phyloP scores from a whole-genome alignment of 495 filamentous ascomycete species.

The Pseudotulostoma volvatum region DNA sequence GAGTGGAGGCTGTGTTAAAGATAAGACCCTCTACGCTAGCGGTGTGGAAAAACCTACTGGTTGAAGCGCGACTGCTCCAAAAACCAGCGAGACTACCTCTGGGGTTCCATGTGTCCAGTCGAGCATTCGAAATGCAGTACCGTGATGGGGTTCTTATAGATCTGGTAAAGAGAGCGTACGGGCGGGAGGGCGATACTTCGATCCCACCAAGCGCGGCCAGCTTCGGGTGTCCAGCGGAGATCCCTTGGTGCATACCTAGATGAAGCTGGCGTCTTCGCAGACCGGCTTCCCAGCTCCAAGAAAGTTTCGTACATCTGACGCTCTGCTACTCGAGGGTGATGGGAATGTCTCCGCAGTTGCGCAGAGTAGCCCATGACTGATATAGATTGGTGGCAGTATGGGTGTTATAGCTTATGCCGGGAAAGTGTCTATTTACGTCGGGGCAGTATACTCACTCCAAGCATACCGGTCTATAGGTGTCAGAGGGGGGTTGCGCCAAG shows the following conservation, averaged over 20 bases:
- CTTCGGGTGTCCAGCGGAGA: no score
- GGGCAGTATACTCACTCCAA: no score
- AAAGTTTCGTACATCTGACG: slow-evolving; percentile 66
- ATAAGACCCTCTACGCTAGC: slow-evolving; percentile 61
- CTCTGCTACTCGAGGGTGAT: slow-evolving; percentile 52
- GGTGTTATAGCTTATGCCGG: slow-evolving; percentile 61
- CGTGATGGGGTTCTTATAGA: slow-evolving; percentile 54
- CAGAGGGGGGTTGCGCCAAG: no score
- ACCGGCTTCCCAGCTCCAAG: slow-evolving; percentile 40
- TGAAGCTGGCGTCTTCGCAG: slow-evolving; percentile 18
- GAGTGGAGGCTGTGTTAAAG: slow-evolving; percentile 48
- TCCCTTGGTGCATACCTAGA: no score
- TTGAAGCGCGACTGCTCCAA: slow-evolving; percentile 57
- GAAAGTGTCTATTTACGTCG: no score
- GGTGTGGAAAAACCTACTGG: slow-evolving; percentile 76
- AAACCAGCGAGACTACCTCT: slow-evolving; percentile 59
- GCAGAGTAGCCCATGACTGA: slow-evolving; percentile 49
- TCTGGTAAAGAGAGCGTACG: slow-evolving; percentile 50
- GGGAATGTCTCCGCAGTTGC: slow-evolving; percentile 78
- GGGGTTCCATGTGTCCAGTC: slow-evolving; percentile 75
- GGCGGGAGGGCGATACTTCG: slow-evolving; percentile 66
- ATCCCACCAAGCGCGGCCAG: slow-evolving; percentile 49
- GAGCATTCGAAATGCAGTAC: slow-evolving; percentile 77
- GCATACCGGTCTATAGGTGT: no score
- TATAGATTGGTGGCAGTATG: slow-evolving; percentile 67